Conservation (phyloP, 2,329 filamentous ascomycete species). For the Phoma sp. region DNA sequence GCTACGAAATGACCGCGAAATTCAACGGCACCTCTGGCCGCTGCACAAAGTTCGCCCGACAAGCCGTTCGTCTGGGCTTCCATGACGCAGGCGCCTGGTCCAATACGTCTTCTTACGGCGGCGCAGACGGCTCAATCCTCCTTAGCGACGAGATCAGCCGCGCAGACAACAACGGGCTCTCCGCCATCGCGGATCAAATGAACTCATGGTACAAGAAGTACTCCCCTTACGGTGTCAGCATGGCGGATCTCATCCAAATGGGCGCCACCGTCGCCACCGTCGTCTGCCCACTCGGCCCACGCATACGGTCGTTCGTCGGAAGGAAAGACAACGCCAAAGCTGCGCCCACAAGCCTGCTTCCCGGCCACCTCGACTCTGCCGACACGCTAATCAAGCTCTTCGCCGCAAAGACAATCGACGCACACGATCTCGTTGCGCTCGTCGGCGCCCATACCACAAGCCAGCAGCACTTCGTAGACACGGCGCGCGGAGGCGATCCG, state of each 20-base stretch:
- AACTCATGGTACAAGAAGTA: conserved; percentile 12
- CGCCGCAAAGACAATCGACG: conserved; percentile 40
- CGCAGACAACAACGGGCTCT: conserved; percentile 32
- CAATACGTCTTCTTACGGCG: neutral
- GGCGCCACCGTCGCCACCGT: conserved; percentile 39
- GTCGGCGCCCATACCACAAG: conserved; percentile 42
- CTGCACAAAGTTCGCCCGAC: conserved; percentile 30
- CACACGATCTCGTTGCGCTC: conserved; percentile 40
- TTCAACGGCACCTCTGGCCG: conserved; percentile 31
- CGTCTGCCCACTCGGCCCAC: conserved; percentile 40
- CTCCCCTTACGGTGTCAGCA: conserved; percentile 31
- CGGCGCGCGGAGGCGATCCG: conserved; percentile 23
- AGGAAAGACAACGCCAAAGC: conserved; percentile 32
- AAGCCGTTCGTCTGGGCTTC: conserved; percentile 33
- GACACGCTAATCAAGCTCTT: conserved; percentile 41
- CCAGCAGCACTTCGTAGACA: conserved; percentile 38
- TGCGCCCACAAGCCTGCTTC: conserved; percentile 33
- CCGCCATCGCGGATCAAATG: conserved; percentile 21
- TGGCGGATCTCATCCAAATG: conserved; percentile 45
- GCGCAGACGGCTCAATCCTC: conserved; percentile 35
- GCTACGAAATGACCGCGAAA: conserved; percentile 17
- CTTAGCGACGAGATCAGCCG: conserved; percentile 23
- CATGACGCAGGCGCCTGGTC: conserved; percentile 37
- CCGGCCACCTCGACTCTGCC: conserved; percentile 29
- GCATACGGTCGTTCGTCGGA: conserved; percentile 41